A percentile compares a stretch with the other conserved stretches of the same genome.
Conservation (phyloP, 2,329 filamentous ascomycete species). For the Karstenula rhodostoma region DNA sequence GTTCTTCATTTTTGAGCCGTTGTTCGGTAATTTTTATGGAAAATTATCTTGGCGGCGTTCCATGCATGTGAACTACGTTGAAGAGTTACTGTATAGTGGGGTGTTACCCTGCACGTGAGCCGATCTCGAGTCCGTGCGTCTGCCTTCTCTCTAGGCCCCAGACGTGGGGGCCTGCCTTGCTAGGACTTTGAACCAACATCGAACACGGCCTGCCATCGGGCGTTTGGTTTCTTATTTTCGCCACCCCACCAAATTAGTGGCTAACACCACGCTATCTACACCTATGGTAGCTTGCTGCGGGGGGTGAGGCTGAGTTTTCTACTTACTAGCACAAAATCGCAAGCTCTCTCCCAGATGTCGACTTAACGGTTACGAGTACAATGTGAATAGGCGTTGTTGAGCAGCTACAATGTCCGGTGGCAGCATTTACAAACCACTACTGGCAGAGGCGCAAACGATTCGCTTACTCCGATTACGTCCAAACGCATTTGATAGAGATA, state of each 20-base stretch:
- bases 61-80: too few species aligned
- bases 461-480: not conserved
- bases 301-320: not conserved
- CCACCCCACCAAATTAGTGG: not conserved
- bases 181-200: not conserved
- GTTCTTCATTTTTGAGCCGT: too few species aligned
- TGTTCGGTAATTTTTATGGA: too few species aligned
- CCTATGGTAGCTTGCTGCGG: not conserved
- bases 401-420: not conserved
- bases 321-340: not conserved
- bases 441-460: conserved; percentile 11
- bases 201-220: not conserved
- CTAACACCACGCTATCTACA: not conserved
- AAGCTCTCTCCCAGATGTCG: not conserved
- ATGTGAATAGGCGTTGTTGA: not conserved
- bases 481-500: conserved; percentile 15
- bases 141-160: not conserved
- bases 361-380: not conserved
- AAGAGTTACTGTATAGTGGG: too few species aligned
- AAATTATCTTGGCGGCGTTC: too few species aligned
- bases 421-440: not conserved
- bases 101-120: not conserved
- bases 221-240: not conserved
- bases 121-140: not conserved
- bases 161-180: not conserved